A percentile compares a stretch with the other conserved stretches of the same genome.
Conservation (phyloP, 495 filamentous ascomycete genomes). For the Parathielavia hyrcaniae region DNA sequence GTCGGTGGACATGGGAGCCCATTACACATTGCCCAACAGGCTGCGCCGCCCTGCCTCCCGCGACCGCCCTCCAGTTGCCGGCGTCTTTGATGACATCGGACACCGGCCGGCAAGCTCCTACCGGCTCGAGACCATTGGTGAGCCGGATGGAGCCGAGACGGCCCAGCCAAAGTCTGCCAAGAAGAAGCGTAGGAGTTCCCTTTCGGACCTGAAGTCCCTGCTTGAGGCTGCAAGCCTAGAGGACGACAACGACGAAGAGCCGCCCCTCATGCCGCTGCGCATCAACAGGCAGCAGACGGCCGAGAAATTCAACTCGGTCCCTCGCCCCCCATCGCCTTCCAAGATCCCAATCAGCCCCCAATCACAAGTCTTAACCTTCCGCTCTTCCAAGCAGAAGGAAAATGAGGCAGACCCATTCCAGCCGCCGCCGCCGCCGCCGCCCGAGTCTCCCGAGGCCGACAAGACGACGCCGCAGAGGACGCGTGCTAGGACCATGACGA, state of each 20-base stretch:
- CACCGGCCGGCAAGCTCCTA: slow-evolving; percentile 45
- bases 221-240: slow-evolving; percentile 46
- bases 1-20: slow-evolving; percentile 68
- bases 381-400: slow-evolving; percentile 41
- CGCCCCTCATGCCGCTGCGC: slow-evolving; percentile 37
- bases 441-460: slow-evolving; percentile 8
- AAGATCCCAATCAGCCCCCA: slow-evolving; percentile 43
- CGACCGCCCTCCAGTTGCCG: slow-evolving; percentile 56
- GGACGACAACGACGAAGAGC: slow-evolving; percentile 11
- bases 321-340: slow-evolving; percentile 36
- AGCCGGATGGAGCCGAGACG: slow-evolving; percentile 39
- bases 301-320: slow-evolving; percentile 50
- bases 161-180: slow-evolving; percentile 43
- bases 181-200: slow-evolving; percentile 83
- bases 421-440: slow-evolving; percentile 16
- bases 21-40: slow-evolving; percentile 40
- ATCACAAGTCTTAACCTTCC: slow-evolving; percentile 24
- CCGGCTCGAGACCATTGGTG: slow-evolving; percentile 45
- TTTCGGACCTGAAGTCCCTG: slow-evolving; percentile 74
- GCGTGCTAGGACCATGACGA: slow-evolving; percentile 40
- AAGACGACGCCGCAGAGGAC: slow-evolving; percentile 18
- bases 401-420: slow-evolving; percentile 34
- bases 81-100: slow-evolving; percentile 51
- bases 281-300: slow-evolving; percentile 53
- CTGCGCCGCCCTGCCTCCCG: slow-evolving; percentile 59